Evolutionary conservation across 1,139 yeast species (phyloP), one percentile per base, ranked within the genome.

Genomic region (Sugiyamaella grinbergsii): DNA sequence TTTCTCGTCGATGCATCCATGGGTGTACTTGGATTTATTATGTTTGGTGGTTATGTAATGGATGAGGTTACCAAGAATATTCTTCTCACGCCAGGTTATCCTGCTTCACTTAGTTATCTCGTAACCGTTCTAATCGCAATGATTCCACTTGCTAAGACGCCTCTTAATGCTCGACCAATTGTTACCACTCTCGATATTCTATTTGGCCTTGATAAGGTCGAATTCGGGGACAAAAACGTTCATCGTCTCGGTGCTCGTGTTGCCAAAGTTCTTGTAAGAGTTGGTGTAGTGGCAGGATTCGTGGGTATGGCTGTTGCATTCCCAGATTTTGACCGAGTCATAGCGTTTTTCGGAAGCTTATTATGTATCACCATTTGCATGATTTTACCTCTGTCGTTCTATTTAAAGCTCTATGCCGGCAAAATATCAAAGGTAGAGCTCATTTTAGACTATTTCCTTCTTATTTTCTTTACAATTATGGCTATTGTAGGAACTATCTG

Each of bases 61-160:
- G 94, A 88, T 62, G 97, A 91, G 67, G 80, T 91, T 57, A 89
- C 97, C 4, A 86, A 83, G 62, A 86, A 83, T 63, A 75, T 91
- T 22, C 69, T 91, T 47, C 64, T 77, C 22, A 83, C 89, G 1
- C 69, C 76, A 5, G 95, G 95, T 0, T 89, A 87, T 62, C 96
- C 97, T 0, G 53, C 64, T 1, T 80, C 82, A 75, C 73, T 85
- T 7, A 80, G 82, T 52, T 79, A 81, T 2, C 61, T 82, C 32
- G 76, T 91, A 48, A 85, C 93, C 49, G 77, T 78, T 0, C 71
- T 88, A 43, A 85, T 90, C 73, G 87, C 95, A 34, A 62, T 90
- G 36, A 81, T 91, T 23, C 97, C 98, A 1, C 68, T 90, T 39
- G 90, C 96, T 1, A 91, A 91, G 64, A 81, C 93, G 1, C 96